A percentile compares a stretch with the other conserved stretches of the same genome.
Evolutionary conservation across 169 alveolate species (phyloP).

Genomic region (Eimeria maxima): DNA sequence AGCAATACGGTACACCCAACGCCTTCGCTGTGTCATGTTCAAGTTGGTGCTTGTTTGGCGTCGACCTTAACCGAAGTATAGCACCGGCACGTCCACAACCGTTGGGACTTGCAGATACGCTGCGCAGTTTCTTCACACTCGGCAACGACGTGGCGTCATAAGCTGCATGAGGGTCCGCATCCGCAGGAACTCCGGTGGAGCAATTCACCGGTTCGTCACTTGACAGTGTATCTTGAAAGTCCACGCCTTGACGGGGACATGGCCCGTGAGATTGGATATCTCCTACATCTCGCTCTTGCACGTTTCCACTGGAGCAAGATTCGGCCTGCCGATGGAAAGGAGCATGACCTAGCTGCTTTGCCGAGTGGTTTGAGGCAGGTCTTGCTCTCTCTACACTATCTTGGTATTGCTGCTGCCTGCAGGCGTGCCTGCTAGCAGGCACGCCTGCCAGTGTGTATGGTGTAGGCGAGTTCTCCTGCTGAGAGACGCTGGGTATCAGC

Average conservation of each 20-base stretch:
- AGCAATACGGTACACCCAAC: neutral
- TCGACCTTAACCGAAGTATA: slow-evolving; percentile 30
- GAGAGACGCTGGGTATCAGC: neutral
- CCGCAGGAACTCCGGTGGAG: neutral
- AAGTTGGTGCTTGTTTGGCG: neutral
- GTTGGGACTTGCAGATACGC: slow-evolving; percentile 44
- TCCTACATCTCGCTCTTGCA: neutral
- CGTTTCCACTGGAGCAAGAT: neutral
- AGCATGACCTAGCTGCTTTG: neutral
- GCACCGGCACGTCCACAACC: neutral
- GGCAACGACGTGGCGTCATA: slow-evolving; percentile 38
- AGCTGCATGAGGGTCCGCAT: neutral
- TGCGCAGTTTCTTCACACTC: slow-evolving; percentile 57
- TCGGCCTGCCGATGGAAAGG: neutral
- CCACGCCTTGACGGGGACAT: slow-evolving; percentile 5
- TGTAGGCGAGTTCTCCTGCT: neutral
- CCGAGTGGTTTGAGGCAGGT: neutral
- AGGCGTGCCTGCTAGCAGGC: neutral
- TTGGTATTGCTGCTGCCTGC: neutral
- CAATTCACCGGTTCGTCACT: neutral
- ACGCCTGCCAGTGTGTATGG: neutral
- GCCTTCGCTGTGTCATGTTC: neutral
- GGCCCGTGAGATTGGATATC: neutral
- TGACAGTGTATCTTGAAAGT: slow-evolving; percentile 9
- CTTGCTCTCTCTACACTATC: neutral